A percentile compares a stretch with the other conserved stretches of the same genome.
phyloP scores from a whole-genome alignment of 2,329 filamentous ascomycete genomes.

The Dactylellina drechsleri region DNA sequence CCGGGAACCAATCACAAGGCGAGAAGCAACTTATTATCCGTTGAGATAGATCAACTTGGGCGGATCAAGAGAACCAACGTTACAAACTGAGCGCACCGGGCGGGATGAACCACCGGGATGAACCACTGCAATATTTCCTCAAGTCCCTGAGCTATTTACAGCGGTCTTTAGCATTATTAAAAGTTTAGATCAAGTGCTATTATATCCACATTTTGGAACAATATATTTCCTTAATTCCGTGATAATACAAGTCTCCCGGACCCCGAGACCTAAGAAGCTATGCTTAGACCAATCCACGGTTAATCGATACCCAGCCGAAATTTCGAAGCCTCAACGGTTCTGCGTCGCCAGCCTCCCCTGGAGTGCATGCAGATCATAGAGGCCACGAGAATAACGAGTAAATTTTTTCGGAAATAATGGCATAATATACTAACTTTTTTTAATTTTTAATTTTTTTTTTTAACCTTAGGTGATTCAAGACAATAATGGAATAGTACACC shows the following conservation, averaged over 20 bases:
- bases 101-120: neutral
- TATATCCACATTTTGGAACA: conserved; percentile 51
- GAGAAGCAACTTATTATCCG: conserved; percentile 8
- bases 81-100: conserved; percentile 4
- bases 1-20: conserved; percentile 31
- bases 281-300: conserved; percentile 35
- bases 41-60: conserved; percentile 1
- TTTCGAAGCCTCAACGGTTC: conserved; percentile 29
- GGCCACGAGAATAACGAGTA: conserved; percentile 16
- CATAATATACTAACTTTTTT: conserved; percentile 18
- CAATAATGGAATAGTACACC: conserved; percentile 19
- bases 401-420: conserved; percentile 49
- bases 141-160: conserved; percentile 48
- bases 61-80: conserved; percentile 1
- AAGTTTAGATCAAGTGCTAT: neutral
- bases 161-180: conserved; percentile 34
- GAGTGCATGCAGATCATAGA: conserved; percentile 27
- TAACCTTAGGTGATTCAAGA: conserved; percentile 22
- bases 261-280: neutral
- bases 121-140: conserved; percentile 5
- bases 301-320: conserved; percentile 42
- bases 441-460: conserved; percentile 18
- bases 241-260: conserved; percentile 45
- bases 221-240: conserved; percentile 55
- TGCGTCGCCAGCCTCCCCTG: conserved; percentile 31